A percentile compares a stretch with the other conserved stretches of the same genome.
phyloP scores from a whole-genome alignment of 2,329 filamentous ascomycete genomes.

The Trichoderma afroharzianum region DNA sequence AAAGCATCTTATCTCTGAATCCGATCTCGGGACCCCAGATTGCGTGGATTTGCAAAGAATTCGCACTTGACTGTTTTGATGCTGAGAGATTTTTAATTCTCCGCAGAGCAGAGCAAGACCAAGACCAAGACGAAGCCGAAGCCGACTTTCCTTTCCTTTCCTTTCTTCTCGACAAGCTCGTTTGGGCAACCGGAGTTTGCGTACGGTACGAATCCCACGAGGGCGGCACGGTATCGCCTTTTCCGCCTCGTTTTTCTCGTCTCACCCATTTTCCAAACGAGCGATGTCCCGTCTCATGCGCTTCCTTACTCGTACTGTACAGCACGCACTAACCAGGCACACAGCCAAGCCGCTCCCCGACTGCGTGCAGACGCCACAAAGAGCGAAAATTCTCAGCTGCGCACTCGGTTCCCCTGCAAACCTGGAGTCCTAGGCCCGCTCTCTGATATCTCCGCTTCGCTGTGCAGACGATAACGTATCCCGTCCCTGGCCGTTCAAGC shows the following conservation, averaged over 20 bases:
- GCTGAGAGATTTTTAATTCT: slow-evolving; percentile 3
- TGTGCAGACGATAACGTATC: neutral
- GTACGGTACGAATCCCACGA: neutral
- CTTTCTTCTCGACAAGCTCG: neutral
- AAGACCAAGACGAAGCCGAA: neutral
- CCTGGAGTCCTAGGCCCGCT: neutral
- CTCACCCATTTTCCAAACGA: neutral
- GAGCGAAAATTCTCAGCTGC: neutral
- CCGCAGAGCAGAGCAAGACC: neutral
- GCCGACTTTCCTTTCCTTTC: neutral
- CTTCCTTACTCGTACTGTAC: neutral
- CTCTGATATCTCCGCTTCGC: neutral
- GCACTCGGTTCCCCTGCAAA: neutral
- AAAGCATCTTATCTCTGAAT: neutral
- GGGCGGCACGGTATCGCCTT: neutral
- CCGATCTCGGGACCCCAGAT: slow-evolving; percentile 2
- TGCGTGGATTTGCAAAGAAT: neutral
- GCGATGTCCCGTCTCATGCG: neutral
- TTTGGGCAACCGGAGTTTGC: neutral
- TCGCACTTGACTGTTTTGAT: neutral
- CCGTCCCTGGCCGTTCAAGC: neutral
- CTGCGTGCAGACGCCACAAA: neutral
- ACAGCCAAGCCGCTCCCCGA: neutral
- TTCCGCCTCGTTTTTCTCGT: neutral
- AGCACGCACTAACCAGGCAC: neutral